These are phyloP conservation scores for Arctostaphylos glauca DNA, from an alignment of 148 eudicot genomes.

Conservation along the genomic window DNA sequence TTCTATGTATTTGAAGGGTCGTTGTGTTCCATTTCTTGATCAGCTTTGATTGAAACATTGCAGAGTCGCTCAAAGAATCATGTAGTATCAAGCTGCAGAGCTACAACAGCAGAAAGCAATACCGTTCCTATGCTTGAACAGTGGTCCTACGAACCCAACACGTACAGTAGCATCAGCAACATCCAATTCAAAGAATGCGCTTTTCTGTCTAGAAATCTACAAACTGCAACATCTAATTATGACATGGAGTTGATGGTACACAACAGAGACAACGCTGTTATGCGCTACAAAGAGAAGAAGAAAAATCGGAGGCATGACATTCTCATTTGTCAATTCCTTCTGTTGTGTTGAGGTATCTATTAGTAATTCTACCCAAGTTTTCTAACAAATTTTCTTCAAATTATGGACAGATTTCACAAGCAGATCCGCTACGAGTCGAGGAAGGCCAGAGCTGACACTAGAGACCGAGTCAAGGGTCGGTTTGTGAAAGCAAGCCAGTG, in stretches of 20 bases:
- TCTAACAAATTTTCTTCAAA: background rate
- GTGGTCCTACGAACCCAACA: background rate
- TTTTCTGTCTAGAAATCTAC: background rate
- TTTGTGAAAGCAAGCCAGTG: conserved; percentile 26
- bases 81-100: background rate
- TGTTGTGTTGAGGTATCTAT: background rate
- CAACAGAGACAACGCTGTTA: conserved; percentile 19
- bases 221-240: background rate
- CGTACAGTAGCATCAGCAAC: conserved; percentile 10
- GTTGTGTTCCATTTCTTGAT: background rate
- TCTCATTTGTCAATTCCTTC: background rate
- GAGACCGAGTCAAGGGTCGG: conserved; percentile 25
- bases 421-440: conserved; percentile 24
- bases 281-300: conserved; percentile 22
- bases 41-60: conserved; percentile 4
- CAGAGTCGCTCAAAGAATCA: conserved; percentile 5
- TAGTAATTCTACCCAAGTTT: background rate
- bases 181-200: conserved; percentile 3
- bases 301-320: conserved; percentile 7
- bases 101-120: background rate
- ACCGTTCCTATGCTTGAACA: background rate
- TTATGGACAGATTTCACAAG: conserved; percentile 14
- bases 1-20: background rate
- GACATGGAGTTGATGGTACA: conserved; percentile 10
- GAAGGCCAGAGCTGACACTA: conserved; percentile 29